Conservation (phyloP, 345 rosid species). For the Eutrema yunnanense region DNA sequence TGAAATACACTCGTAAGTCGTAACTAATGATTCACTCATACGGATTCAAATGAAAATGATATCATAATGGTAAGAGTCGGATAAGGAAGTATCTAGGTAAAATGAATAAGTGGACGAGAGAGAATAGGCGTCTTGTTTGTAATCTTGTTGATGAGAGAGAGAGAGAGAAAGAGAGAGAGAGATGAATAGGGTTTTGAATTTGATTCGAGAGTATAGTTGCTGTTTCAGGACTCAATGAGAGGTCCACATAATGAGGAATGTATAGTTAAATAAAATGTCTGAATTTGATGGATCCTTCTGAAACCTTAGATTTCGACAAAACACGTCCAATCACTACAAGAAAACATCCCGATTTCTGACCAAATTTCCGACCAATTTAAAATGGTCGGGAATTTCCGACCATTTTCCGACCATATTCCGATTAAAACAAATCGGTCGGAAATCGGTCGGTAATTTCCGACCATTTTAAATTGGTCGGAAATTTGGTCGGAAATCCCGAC, state of each 20-base stretch:
- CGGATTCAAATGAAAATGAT: background rate
- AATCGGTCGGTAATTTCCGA: too few relatives aligned
- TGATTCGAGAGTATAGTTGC: conserved; percentile 22
- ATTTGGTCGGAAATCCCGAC: too few relatives aligned
- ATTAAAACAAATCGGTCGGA: too few relatives aligned
- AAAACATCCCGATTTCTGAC: too few relatives aligned
- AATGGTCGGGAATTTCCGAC: too few relatives aligned
- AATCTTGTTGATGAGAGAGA: conserved; percentile 12
- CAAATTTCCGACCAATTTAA: too few relatives aligned
- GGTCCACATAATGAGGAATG: conserved; percentile 28
- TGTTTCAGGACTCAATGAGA: conserved; percentile 27
- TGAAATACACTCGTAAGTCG: background rate
- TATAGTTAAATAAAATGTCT: conserved; percentile 15
- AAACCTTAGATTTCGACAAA: conserved; percentile 31
- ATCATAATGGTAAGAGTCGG: conserved; percentile 3
- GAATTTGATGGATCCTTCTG: conserved; percentile 24
- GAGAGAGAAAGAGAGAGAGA: conserved; percentile 12
- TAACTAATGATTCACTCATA: background rate
- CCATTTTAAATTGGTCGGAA: too few relatives aligned
- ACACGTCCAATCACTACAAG: conserved; percentile 9
- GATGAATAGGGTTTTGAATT: conserved; percentile 21
- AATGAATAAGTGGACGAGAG: conserved; percentile 27
- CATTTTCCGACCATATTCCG: too few relatives aligned
- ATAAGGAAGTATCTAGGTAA: conserved; percentile 15
- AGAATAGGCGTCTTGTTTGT: conserved; percentile 21